Evolutionary conservation across 257 asterid genomes (phyloP), one percentile per base, ranked within the genome.

Genomic region (Solanum dulcamara): DNA sequence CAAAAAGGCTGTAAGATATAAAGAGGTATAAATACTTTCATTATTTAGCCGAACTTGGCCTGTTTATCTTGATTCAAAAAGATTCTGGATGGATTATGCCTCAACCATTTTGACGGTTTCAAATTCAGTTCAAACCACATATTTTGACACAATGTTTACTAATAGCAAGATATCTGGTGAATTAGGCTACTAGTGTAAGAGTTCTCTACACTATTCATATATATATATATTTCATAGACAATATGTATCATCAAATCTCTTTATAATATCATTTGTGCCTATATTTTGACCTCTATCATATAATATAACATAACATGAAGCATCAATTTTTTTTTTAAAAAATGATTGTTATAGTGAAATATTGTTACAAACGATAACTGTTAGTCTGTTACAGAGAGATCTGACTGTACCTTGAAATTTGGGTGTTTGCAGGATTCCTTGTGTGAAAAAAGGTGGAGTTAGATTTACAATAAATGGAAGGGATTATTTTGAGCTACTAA

Each of bases 391-490:
- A 28, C 6, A 64, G 2, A 14, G 1, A 30, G 0, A 0, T 28
- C 0, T 3, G n/a, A 66, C 0, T 30, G 13, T 32, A 0, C 5
- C 4, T 11, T 0, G 3, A 26, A 44, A 3, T 46, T 75, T 30
- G 40, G 14, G 0, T 79, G 6, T 48, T 28, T 84, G 84, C 85
- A 94, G 99, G 94, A 95, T 96, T 30, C 98, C 99, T 4, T 96
- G 98, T 85, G 88, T 77, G 88, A 96, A 96, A 84, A 89, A 53
- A 1, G 98, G 98, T 4, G 98, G 99, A 74, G 98, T 95, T 1
- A 89, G 98, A 81, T 95, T 96, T 90, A 89, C 93, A 2, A 88
- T 96, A 59, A 93, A 92, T 40, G 99, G 99, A 4, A 88, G 93
- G 53, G 88, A 90, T 35, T 94, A 93, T 89, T 96, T 96, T 62